Conservation (phyloP, 2,329 filamentous ascomycete species). For the Fusarium sp. region DNA sequence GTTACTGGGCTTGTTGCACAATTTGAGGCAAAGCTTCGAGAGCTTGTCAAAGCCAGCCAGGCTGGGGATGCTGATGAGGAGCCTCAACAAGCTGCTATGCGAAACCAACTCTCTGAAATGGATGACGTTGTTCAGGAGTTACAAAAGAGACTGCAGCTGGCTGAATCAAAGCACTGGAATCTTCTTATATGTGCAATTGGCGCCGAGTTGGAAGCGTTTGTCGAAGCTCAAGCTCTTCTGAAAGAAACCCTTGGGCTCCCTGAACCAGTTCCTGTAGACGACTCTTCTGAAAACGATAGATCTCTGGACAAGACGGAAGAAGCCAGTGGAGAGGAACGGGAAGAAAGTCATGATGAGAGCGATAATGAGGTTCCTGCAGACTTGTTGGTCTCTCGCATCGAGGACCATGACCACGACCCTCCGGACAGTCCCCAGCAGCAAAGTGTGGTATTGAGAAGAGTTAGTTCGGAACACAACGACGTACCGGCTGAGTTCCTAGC, state of each 20-base stretch:
- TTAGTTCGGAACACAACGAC: slow-evolving; percentile 56
- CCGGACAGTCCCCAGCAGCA: slow-evolving; percentile 30
- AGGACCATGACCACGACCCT: slow-evolving; percentile 41
- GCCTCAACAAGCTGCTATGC: slow-evolving; percentile 56
- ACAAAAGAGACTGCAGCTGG: slow-evolving; percentile 64
- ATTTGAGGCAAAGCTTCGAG: slow-evolving; percentile 74
- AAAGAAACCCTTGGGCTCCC: slow-evolving; percentile 31
- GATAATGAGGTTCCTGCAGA: slow-evolving; percentile 60
- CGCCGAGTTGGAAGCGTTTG: slow-evolving; percentile 77
- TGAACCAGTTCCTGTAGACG: slow-evolving; percentile 14
- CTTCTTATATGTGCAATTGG: slow-evolving; percentile 80
- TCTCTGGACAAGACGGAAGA: slow-evolving; percentile 3
- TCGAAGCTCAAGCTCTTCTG: slow-evolving; percentile 70
- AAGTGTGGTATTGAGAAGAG: slow-evolving; percentile 42
- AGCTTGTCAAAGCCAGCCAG: slow-evolving; percentile 59
- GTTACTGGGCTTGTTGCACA: slow-evolving; percentile 68
- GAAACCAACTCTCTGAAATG: slow-evolving; percentile 67
- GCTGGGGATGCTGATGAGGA: slow-evolving; percentile 50
- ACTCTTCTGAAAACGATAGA: background rate
- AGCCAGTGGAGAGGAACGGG: slow-evolving; percentile 6
- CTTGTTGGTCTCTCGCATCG: slow-evolving; percentile 53
- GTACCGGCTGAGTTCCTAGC: slow-evolving; percentile 66
- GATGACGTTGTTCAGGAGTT: slow-evolving; percentile 66
- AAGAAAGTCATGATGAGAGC: slow-evolving; percentile 48
- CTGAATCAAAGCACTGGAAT: slow-evolving; percentile 76